Base-by-base conservation (phyloP, 1,284 basidiomycete genomes). In the Malassezia nana region DNA sequence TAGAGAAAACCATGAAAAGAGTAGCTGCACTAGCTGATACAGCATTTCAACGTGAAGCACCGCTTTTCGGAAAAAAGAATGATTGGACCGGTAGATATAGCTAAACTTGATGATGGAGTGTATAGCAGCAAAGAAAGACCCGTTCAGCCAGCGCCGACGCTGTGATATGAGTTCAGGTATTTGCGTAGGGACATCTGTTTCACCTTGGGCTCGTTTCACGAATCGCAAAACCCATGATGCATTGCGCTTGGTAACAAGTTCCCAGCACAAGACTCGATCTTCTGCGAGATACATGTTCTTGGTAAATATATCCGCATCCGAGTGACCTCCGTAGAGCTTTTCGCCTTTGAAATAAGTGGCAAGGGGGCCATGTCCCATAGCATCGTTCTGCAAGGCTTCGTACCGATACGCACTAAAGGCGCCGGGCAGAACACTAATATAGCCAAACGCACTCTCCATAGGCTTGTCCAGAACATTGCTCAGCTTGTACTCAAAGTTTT, bases 271-370 rank as follows among this genome's bases (percentile, higher is more conserved):
- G 50, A 98, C 96, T 55, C 94, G 87, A 82, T 92, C 76, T 52
- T 76, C 75, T 30, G 60, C 70, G 12, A 73, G 63, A 38, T 73
- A 71, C 69, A 71, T 71, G 64, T 79, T 79, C 33, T 86, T 89
- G 0, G 88, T 94, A 74, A 95, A 96, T 35, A 95, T 89, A 69
- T 94, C 88, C 0, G 90, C 89, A 66, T 94, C 88, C 20, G 84
- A 82, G 9, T 28, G 30, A 16, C 54, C 54, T 7, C 89, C 89
- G 62, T 89, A 84, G 43, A 95, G 76, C 29, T 87, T 82, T 74
- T 99, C 94, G 25, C 94, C 92, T 73, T 94, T 90, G 79, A 98
- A 98, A 76, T 98, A 99, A 0, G 86, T 89, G 0, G 87, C 86
- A 0, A 99, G 77, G 0, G 94, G 94, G 0, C 92, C 94, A 18